Base-by-base conservation (phyloP, 176 grass and related monocot genomes). In the Rhipidocladum racemiflorum region DNA sequence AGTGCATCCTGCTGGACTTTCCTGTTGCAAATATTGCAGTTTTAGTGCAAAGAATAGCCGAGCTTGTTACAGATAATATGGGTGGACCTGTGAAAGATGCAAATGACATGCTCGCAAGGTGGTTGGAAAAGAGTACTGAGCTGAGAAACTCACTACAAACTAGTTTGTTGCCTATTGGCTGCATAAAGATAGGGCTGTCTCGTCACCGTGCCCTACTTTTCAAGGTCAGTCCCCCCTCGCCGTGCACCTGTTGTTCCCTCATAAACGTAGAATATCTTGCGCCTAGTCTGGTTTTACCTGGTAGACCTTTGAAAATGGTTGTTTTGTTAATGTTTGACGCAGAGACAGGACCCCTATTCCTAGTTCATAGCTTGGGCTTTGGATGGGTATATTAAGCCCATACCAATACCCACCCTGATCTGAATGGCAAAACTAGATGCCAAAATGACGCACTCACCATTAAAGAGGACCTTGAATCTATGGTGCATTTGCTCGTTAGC, bases 71-170 rank as follows among this genome's bases (percentile, higher is more conserved):
- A 45, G 92, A 95, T 73, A 89, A 95, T 82, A 91, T 93, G 85
- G 96, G 96, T 64, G 96, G 96, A 66, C 96, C 96, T 59, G 96
- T 99, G 76, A 93, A 91, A 83, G 92, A 99, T 87, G 92, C 92
- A 30, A 93, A 89, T 50, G 96, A 95, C 72, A 91, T 95, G 87
- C 72, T 95, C 25, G 66, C 84, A 76, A 91, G 77, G 74, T 99
- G 96, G 96, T 77, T 88, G 83, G 91, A 91, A 79, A 95, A 89
- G 67, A 99, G 96, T 77, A 95, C 89, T 11, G 90, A 95, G 61
- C 85, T 99, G 64, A 92, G 96, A 90, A 88, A 87, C 30, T 93
- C 92, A 45, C 80, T 91, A 46, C 96, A 99, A 69, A 95, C 96
- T 75, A 95, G 92, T 91, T 88, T 99, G 78, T 70, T 99, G 69